Evolutionary conservation across 2,329 filamentous ascomycete genomes (phyloP).

Genomic region (Aplosporella prunicola): DNA sequence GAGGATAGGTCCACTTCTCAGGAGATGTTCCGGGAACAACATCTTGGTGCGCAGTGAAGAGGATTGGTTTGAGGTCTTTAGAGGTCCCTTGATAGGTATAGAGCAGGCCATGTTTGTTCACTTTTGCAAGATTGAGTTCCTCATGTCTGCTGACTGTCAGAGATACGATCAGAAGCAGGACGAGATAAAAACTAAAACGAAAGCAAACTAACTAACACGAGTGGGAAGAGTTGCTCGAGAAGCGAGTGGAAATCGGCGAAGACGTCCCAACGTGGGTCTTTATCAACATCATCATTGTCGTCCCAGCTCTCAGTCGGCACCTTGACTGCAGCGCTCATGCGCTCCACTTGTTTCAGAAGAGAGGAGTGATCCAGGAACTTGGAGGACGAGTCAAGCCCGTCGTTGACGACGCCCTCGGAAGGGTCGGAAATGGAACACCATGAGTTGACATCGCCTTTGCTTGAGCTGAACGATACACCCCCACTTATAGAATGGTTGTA

Average conservation of each 20-base stretch:
- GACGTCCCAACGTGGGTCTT: conserved; percentile 50
- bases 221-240: conserved; percentile 43
- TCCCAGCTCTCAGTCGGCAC: conserved; percentile 49
- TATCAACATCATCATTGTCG: conserved; percentile 44
- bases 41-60: conserved; percentile 57
- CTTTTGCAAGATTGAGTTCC: conserved; percentile 40
- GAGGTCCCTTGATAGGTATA: conserved; percentile 50
- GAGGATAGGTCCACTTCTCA: conserved; percentile 50
- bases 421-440: conserved; percentile 8
- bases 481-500: conserved; percentile 6
- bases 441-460: conserved; percentile 4
- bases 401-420: not conserved
- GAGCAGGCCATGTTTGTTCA: conserved; percentile 51
- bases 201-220: conserved; percentile 21
- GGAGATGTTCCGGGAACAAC: conserved; percentile 47
- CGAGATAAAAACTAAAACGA: not conserved
- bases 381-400: conserved; percentile 6
- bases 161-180: not conserved
- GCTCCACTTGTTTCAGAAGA: conserved; percentile 16
- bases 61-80: conserved; percentile 41
- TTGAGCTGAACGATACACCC: not conserved
- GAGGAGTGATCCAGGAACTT: conserved; percentile 4
- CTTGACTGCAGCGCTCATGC: conserved; percentile 40
- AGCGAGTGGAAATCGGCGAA: conserved; percentile 47
- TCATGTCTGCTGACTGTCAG: conserved; percentile 23